Evolutionary conservation across 495 filamentous ascomycete genomes (phyloP), one percentile per base, ranked within the genome.

Genomic region (Neurospora hispaniola): DNA sequence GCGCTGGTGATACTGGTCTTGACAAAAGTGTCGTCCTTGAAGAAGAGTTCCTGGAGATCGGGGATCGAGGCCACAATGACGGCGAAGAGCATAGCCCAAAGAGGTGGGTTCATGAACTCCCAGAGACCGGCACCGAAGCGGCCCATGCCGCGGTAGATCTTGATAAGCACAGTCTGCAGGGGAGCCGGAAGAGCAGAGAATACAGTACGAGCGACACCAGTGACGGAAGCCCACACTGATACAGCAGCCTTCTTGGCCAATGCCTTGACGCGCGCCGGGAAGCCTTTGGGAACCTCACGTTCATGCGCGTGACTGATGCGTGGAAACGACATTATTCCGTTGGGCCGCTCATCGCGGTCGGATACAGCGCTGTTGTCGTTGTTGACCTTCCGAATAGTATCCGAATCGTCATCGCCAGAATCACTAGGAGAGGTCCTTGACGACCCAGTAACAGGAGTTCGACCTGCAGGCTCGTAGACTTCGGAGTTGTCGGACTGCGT

Each of bases 51-150:
- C 80, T 99, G 94, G 3, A 98, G 86, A 3, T 85, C 79, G 0
- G 96, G 96, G n/a, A 98, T 87, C 3, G 93, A 97, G 39, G 96
- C 96, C 6, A 98, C 91, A 71, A 98, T 79, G 71, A 98, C 90
- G 20, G 96, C 92, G 23, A 88, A 82, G 2, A 98, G 85, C 95
- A 99, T 98, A 11, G 96, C 95, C 93, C 94, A 98, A 2, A 99
- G 89, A 1, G 96, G 96, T 7, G 96, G 95, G 81, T 98, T 99
- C 96, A 99, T 98, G 81, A 97, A 96, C 43, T 91, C 91, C 92
- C 92, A 94, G 10, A 92, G 74, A 42, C 93, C 94, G 44, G 80
- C 75, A 70, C 88, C 79, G 76, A 95, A 91, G 14, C 84, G 85
- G n/a, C 77, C 44, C 71, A 83, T 42, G 39, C 81, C 82, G 40